Evolutionary conservation across 2,329 filamentous ascomycete species (phyloP), one percentile per base, ranked within the genome.

Genomic region (Hymenoscyphus fructigenus): DNA sequence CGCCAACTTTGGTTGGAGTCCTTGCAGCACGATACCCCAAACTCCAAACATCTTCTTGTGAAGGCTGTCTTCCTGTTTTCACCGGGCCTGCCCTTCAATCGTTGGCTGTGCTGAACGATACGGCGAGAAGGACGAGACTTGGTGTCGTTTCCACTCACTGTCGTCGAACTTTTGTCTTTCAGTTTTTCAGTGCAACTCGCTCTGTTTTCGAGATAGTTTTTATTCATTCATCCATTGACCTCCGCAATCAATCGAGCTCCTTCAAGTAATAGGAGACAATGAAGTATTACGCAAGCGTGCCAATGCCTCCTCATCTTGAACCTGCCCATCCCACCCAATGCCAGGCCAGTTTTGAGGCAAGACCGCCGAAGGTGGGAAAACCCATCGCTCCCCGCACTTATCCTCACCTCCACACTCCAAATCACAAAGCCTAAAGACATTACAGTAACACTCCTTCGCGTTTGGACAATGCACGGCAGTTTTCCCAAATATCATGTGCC

Each of bases 361-460:
- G 1, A 78, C 82, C 0, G 85, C 81, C 67, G 76, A 88, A 0
- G 80, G 82, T 2, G 88, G 88, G 6, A 90, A 78, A 2, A 77
- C 78, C 72, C 90, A 91, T 64, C 85, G 82, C 2, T 81, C 81
- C 3, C 81, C 76, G 71, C 88, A 90, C 29, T 78, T 79, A 26
- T 79, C 77, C 20, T 78, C 72, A 1, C 78, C 74, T 14, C 71
- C 69, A 83, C 58, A 88, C 76, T 63, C 60, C 34, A 67, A 58
- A 29, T 64, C 59, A 74, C 88, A 91, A 29, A 88, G 70, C 0
- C 88, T 88, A 70, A 87, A 91, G 17, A 86, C 81, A 50, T 87
- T 84, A 76, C 88, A 91, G 74, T 90, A 90, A 73, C 88, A 91
- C 9, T 85, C 82, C 57, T 79, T 76, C 1, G 85, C 85, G 20